Evolutionary conservation across 2,329 filamentous ascomycete genomes (phyloP).

Genomic region (Pseudogymnoascus sp.): DNA sequence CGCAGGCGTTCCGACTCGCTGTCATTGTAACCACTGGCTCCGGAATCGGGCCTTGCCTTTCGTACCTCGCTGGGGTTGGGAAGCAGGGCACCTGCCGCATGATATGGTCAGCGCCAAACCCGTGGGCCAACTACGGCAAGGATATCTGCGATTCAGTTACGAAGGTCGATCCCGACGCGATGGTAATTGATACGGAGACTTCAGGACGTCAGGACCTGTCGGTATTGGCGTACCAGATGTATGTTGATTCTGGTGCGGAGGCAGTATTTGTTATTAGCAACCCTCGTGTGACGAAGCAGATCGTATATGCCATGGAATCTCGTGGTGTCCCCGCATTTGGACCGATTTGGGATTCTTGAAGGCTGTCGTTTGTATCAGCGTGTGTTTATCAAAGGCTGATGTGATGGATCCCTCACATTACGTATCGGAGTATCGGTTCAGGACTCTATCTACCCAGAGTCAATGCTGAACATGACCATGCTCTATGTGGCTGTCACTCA

Average conservation of each 20-base stretch:
- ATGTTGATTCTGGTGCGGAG: constrained; percentile 27
- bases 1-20: constrained; percentile 28
- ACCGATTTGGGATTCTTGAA: constrained; percentile 30
- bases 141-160: constrained; percentile 27
- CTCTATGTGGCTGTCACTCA: neutral
- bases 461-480: neutral
- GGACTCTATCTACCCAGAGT: neutral
- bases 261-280: constrained; percentile 32
- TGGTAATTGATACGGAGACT: constrained; percentile 30
- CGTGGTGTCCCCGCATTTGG: constrained; percentile 31
- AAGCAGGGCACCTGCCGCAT: constrained; percentile 23
- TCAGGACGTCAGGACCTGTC: constrained; percentile 30
- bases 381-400: neutral
- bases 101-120: constrained; percentile 31
- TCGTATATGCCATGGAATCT: constrained; percentile 33
- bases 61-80: constrained; percentile 19
- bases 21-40: constrained; percentile 33
- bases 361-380: neutral
- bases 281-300: constrained; percentile 28
- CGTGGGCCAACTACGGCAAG: constrained; percentile 29
- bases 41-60: constrained; percentile 32
- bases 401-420: neutral
- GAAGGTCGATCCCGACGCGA: constrained; percentile 27
- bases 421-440: neutral
- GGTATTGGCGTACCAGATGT: constrained; percentile 25